Percentiles rank a stretch among this genome's conserved stretches.
phyloP scores from a whole-genome alignment of 495 filamentous ascomycete genomes.

The Tuber indicum region DNA sequence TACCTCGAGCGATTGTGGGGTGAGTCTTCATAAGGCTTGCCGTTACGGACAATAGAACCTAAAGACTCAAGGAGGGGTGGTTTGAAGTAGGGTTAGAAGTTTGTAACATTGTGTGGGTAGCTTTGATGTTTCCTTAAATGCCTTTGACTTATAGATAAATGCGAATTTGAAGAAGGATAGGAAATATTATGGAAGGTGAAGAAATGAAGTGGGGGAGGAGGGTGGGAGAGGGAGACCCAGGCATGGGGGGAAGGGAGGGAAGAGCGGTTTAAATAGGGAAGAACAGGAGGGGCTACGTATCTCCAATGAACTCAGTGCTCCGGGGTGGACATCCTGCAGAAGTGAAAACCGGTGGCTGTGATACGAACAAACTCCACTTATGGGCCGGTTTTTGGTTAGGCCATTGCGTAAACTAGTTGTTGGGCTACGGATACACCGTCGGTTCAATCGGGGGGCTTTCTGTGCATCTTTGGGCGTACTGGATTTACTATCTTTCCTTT shows the following conservation, averaged over 20 bases:
- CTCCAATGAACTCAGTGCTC: not conserved
- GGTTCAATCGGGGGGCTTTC: not conserved
- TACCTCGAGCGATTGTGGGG: not conserved
- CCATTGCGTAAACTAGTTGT: not conserved
- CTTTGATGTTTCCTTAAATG: not conserved
- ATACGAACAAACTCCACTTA: not conserved
- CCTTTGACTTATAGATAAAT: not conserved
- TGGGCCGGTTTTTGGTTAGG: not conserved
- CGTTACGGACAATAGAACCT: not conserved
- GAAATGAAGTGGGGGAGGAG: not conserved
- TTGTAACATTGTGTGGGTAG: not conserved
- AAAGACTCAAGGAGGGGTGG: not conserved
- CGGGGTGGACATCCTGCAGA: not conserved
- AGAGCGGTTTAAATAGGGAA: not conserved
- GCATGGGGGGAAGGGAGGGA: not conserved
- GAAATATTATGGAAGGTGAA: not conserved
- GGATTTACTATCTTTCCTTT: not conserved
- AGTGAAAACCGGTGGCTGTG: not conserved
- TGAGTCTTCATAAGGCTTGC: not conserved
- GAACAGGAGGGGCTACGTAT: not conserved
- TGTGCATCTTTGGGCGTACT: not conserved
- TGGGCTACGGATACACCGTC: not conserved
- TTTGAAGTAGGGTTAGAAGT: not conserved
- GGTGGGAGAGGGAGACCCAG: not conserved
- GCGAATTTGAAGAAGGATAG: not conserved